These are phyloP conservation scores for Ophiostoma novo-ulmi DNA, from an alignment of 2,329 filamentous ascomycete genomes.

Conservation along the genomic window DNA sequence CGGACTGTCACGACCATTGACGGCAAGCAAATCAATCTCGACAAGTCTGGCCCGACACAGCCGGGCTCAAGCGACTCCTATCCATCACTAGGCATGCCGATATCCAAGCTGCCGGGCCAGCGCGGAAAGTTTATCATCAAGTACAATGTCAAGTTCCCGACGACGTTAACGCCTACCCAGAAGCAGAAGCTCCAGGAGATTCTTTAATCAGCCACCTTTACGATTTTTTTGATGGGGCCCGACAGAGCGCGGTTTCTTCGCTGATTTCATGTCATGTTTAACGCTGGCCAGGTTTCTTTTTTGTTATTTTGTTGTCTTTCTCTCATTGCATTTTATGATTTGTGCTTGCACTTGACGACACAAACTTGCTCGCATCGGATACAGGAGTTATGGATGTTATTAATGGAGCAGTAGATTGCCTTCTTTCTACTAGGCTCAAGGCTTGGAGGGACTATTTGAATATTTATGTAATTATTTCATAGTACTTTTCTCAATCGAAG, in stretches of 20 bases:
- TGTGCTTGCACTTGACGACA: background rate
- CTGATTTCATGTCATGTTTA: background rate
- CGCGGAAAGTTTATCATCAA: conserved; percentile 84
- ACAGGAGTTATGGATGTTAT: conserved; percentile 12
- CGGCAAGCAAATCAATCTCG: conserved; percentile 73
- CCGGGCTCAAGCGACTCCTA: conserved; percentile 77
- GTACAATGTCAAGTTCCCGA: conserved; percentile 91
- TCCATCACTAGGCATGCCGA: conserved; percentile 86
- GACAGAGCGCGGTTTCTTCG: background rate
- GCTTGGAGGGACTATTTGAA: background rate
- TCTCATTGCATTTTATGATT: background rate
- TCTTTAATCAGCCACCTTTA: conserved; percentile 43
- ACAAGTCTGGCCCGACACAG: conserved; percentile 77
- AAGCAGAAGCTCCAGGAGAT: conserved; percentile 78
- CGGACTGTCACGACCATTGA: conserved; percentile 92
- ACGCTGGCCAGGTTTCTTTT: background rate
- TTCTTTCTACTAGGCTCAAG: background rate
- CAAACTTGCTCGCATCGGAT: conserved; percentile 10
- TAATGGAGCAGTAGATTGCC: background rate
- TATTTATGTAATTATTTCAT: background rate
- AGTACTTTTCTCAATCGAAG: background rate
- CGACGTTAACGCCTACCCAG: conserved; percentile 66
- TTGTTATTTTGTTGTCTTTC: background rate
- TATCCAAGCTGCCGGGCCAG: conserved; percentile 79
- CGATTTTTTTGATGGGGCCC: background rate